phyloP scores from a whole-genome alignment of 805 yeast genomes.

The Starmerella gropengiesseri region DNA sequence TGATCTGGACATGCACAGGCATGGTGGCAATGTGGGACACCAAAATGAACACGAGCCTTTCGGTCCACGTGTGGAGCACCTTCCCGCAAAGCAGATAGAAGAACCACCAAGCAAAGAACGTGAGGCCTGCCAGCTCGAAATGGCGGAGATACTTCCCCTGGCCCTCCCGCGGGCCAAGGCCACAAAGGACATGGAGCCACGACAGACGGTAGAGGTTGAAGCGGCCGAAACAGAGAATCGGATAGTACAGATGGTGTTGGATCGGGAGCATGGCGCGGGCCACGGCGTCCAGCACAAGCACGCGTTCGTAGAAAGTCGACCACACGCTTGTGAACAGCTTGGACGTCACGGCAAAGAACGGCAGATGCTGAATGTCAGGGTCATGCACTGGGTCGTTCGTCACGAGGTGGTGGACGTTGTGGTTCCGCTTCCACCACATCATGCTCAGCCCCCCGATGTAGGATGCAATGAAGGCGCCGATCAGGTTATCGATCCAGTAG shows the following conservation, averaged over 20 bases:
- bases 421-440: conserved; percentile 94
- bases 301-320: conserved; percentile 68
- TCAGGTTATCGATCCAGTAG: conserved; percentile 60
- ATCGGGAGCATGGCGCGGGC: conserved; percentile 50
- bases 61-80: conserved; percentile 41
- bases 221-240: conserved; percentile 70
- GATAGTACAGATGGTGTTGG: conserved; percentile 65
- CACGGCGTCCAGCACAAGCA: conserved; percentile 53
- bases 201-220: conserved; percentile 74
- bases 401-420: conserved; percentile 81
- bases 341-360: conserved; percentile 78
- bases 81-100: conserved; percentile 52
- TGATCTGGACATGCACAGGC: conserved; percentile 90
- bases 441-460: conserved; percentile 78
- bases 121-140: conserved; percentile 59
- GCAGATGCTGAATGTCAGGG: conserved; percentile 88
- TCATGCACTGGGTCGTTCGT: conserved; percentile 93
- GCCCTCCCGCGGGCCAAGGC: conserved; percentile 70
- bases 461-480: conserved; percentile 65
- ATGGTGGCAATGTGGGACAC: conserved; percentile 72
- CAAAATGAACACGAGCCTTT: conserved; percentile 50
- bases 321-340: conserved; percentile 56
- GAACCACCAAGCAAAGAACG: conserved; percentile 70
- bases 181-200: conserved; percentile 64
- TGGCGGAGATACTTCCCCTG: conserved; percentile 80